phyloP scores from a whole-genome alignment of 768 basidiomycete genomes.

The Gyrodon lividus region DNA sequence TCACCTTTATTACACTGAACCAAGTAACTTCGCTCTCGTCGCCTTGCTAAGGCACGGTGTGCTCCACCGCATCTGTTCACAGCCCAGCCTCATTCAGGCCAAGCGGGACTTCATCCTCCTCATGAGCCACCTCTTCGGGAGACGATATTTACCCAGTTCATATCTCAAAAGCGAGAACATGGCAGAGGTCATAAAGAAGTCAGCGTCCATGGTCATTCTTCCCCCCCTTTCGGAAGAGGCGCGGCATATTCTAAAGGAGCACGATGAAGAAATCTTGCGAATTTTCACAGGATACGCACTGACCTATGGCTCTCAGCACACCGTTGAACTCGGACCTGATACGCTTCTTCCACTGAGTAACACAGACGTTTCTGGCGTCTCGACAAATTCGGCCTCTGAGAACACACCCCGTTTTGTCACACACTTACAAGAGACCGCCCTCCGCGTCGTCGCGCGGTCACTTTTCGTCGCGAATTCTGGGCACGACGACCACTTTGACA shows the following conservation, averaged over 20 bases:
- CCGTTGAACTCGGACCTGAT: constrained; percentile 41
- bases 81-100: constrained; percentile 38
- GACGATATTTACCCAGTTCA: constrained; percentile 50
- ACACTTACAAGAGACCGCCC: constrained; percentile 39
- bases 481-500: constrained; percentile 52
- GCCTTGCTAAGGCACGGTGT: constrained; percentile 55
- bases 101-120: constrained; percentile 52
- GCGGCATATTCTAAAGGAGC: constrained; percentile 40
- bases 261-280: constrained; percentile 48
- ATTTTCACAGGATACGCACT: constrained; percentile 58
- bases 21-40: constrained; percentile 67
- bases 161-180: constrained; percentile 40
- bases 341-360: constrained; percentile 49
- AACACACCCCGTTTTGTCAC: constrained; percentile 29
- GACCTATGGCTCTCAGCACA: constrained; percentile 44
- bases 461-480: constrained; percentile 69
- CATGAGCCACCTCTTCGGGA: constrained; percentile 65
- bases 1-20: constrained; percentile 64
- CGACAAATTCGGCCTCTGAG: not conserved
- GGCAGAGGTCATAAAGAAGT: constrained; percentile 38
- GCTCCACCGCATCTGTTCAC: constrained; percentile 54
- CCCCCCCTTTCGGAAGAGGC: constrained; percentile 46
- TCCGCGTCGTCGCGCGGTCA: constrained; percentile 49
- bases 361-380: constrained; percentile 18
- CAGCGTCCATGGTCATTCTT: constrained; percentile 57